Conservation (phyloP, 1,284 basidiomycete species). For the Apiotrichum mycotoxinovorans region DNA sequence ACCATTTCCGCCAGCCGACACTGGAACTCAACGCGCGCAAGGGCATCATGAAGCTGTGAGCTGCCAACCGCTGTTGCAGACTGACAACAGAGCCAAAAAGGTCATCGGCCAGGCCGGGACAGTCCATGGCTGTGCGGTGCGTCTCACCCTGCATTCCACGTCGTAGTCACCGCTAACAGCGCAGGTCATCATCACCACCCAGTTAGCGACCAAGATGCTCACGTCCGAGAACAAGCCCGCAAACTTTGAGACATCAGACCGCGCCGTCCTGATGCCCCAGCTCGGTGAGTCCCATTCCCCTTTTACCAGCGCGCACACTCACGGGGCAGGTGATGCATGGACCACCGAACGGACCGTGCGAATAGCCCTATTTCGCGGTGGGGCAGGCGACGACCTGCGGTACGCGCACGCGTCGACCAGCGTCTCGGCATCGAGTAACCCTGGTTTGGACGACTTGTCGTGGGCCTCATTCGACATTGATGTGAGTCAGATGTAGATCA, state of each 20-base stretch:
- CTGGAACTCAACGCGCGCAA: conserved; percentile 33
- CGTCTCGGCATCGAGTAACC: not conserved
- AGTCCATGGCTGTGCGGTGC: conserved; percentile 39
- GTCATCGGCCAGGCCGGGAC: conserved; percentile 41
- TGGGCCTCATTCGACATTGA: conserved; percentile 45
- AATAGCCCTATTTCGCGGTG: conserved; percentile 42
- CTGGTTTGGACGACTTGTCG: conserved; percentile 16
- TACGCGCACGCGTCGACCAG: conserved; percentile 38
- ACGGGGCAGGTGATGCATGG: conserved; percentile 46
- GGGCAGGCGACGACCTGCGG: conserved; percentile 34
- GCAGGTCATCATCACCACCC: conserved; percentile 44
- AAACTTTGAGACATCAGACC: conserved; percentile 46
- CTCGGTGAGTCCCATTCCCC: conserved; percentile 31
- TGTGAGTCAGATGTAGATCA: conserved; percentile 26
- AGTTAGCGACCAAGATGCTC: conserved; percentile 48
- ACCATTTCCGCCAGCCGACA: conserved; percentile 46
- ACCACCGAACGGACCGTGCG: conserved; percentile 41
- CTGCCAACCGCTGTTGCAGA: not conserved
- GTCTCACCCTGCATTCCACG: conserved; percentile 1
- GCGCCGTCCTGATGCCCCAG: conserved; percentile 49
- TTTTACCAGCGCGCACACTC: not conserved
- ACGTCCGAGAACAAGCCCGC: conserved; percentile 44
- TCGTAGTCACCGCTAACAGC: not conserved
- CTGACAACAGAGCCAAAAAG: conserved; percentile 36
- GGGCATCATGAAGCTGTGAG: conserved; percentile 45